Evolutionary conservation across 1,284 basidiomycete species (phyloP).

Genomic region (Porogramme epimiltina): DNA sequence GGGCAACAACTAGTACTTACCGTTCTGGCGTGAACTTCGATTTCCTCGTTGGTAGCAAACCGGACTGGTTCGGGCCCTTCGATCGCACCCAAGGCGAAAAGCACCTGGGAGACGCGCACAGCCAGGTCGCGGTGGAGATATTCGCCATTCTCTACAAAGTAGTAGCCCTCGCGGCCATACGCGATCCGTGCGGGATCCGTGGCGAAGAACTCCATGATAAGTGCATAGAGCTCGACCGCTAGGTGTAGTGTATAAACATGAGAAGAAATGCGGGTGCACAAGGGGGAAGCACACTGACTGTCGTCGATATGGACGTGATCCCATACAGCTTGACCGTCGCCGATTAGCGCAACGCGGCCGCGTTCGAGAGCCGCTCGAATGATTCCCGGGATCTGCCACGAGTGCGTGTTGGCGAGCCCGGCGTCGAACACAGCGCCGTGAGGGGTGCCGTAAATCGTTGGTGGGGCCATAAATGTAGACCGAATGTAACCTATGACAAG

Average conservation of each 20-base stretch:
- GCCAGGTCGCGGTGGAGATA: conserved; percentile 38
- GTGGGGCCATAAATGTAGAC: conserved; percentile 41
- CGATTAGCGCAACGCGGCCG: conserved; percentile 35
- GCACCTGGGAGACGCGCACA: background rate
- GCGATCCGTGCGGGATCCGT: conserved; percentile 20
- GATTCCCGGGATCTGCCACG: conserved; percentile 37
- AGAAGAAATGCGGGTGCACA: no score
- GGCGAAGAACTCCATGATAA: conserved; percentile 26
- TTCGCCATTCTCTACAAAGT: conserved; percentile 50
- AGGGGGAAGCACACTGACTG: conserved; percentile 10
- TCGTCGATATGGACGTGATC: conserved; percentile 35
- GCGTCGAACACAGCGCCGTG: conserved; percentile 36
- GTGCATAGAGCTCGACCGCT: conserved; percentile 29
- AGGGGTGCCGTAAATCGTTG: conserved; percentile 40
- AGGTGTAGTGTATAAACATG: background rate
- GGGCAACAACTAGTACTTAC: no score
- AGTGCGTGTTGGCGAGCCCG: conserved; percentile 37
- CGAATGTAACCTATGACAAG: conserved; percentile 34
- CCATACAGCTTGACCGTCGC: conserved; percentile 32
- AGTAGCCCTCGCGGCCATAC: conserved; percentile 49
- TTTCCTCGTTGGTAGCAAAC: conserved; percentile 26
- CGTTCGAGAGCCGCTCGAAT: conserved; percentile 32
- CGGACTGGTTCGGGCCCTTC: background rate
- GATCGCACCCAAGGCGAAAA: background rate
- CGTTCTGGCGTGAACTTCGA: background rate